Evolutionary conservation across 208 protist genomes (phyloP), one percentile per base, ranked within the genome.

Genomic region (Porcisia deanei): DNA sequence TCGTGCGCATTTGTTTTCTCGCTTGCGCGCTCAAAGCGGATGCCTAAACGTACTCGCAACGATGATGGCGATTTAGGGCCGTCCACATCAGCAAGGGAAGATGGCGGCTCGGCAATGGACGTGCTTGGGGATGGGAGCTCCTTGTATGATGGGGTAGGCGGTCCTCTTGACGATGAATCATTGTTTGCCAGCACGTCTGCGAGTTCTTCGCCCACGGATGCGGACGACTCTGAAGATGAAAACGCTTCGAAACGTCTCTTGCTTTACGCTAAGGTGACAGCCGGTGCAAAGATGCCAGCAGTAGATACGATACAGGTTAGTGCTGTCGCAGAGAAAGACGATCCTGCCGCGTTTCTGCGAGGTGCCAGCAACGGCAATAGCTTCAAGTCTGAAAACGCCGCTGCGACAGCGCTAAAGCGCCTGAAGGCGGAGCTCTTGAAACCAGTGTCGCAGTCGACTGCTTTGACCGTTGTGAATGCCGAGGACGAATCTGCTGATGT

Each of bases 401-500:
- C 77, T 0, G 70, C 53, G 6, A 75, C 75, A 8, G 81, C 89
- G 22, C 76, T 94, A 59, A 60, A 77, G 12, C 77, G 78, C 18
- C 63, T 95, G 53, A 82, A 81, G 34, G 72, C 80, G 64, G 89
- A 89, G 79, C 78, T 96, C 25, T 65, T 85, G 43, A 82, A 77
- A 45, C 90, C 92, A 2, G 88, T 94, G 2, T 68, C 54, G 30
- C 66, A 71, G 59, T 89, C 89, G 10, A 91, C 88, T 8, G 87
- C 90, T 20, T 84, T 95, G 16, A 85, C 88, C 0, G 79, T 94
- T 1, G 91, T 97, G 39, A 90, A 93, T 76, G 88, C 90, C 16
- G 88, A 78, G 54, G 92, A 93, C 47, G 93, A 97, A 71, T 85
- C 86, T 2, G 88, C 84, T 4, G 85, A 93, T 54, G 80, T 92